Evolutionary conservation across 106 monocot species (phyloP), one percentile per base, ranked within the genome.

Genomic region (Apostasia shenzhenica): DNA sequence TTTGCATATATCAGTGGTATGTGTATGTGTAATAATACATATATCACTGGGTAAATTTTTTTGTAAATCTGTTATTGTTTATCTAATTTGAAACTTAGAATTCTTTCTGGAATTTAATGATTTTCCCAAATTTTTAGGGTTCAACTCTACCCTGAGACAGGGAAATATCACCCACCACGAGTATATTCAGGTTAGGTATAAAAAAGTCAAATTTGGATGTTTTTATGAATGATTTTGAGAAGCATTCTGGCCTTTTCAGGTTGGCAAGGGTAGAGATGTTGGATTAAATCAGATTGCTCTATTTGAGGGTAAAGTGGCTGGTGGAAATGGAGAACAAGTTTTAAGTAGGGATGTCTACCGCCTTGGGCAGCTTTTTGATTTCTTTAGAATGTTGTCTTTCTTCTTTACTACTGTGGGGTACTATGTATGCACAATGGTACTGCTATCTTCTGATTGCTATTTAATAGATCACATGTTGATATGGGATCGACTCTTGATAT

Each of bases 81-180:
- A 1, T 0, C 41, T 40, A 8, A 10, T 13, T 8, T 45, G 4
- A n/a, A 45, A 9, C 4, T 4, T 3, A 1, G 9, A 67, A 26
- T 48, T 55, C n/a, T 68, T n/a, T 42, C 11, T 68, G 2, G 41
- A 4, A 54, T 54, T 59, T 69, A 46, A 53, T 55, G 46, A 43
- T 70, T 13, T 14, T 26, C 57, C 41, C 37, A 55, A 48, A 11
- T 53, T 59, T 79, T 57, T 81, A 95, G 95, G 95, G 59, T 95
- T 95, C 76, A 95, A 95, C 79, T 95, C 95, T 1, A 95, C 95
- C 44, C 72, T 95, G 61, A 81, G 95, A 57, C 95, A 95, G 66
- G 95, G 95, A 58, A 95, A 95, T 62, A 84, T 95, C 62, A 95
- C 95, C 42, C 95, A 95, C 66, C 95, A 95, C 78, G 95, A 95